A percentile compares a stretch with the other conserved stretches of the same genome.
Evolutionary conservation across 2,329 filamentous ascomycete species (phyloP).

Genomic region (Aspergillus ruber): DNA sequence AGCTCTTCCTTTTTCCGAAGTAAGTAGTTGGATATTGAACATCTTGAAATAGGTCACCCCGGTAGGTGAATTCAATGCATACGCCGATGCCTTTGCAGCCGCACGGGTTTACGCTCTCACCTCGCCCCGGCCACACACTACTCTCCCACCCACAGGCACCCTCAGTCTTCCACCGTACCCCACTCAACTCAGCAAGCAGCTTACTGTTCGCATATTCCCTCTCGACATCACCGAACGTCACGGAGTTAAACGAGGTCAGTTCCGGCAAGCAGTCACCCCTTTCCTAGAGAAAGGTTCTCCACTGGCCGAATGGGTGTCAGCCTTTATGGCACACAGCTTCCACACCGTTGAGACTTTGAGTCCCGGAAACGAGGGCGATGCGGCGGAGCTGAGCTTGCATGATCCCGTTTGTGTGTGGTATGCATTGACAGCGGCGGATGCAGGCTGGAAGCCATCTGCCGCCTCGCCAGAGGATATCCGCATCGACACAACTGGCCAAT

Average conservation of each 20-base stretch:
- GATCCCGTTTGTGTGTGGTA: constrained; percentile 78
- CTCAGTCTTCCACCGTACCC: constrained; percentile 57
- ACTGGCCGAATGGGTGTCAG: constrained; percentile 64
- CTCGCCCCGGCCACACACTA: constrained; percentile 65
- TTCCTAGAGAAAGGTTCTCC: constrained; percentile 60
- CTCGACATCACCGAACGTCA: constrained; percentile 72
- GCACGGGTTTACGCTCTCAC: constrained; percentile 73
- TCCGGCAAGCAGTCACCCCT: constrained; percentile 50
- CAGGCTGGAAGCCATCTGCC: constrained; percentile 39
- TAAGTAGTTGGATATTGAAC: not conserved
- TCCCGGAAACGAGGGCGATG: constrained; percentile 45
- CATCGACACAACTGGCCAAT: constrained; percentile 84
- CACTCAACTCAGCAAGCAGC: constrained; percentile 51
- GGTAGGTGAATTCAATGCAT: constrained; percentile 90
- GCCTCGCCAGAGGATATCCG: constrained; percentile 70
- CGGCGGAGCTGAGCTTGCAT: constrained; percentile 60
- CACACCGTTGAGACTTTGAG: constrained; percentile 60
- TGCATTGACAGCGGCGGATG: constrained; percentile 50
- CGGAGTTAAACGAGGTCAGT: constrained; percentile 56
- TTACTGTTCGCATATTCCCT: constrained; percentile 66
- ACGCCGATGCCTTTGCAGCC: constrained; percentile 74
- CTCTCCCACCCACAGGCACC: constrained; percentile 61
- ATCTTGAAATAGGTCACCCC: constrained; percentile 51
- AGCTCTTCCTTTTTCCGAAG: constrained; percentile 29
- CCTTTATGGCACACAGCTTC: constrained; percentile 67